phyloP scores from a whole-genome alignment of 768 basidiomycete genomes.

The Lactarius hatsudake region DNA sequence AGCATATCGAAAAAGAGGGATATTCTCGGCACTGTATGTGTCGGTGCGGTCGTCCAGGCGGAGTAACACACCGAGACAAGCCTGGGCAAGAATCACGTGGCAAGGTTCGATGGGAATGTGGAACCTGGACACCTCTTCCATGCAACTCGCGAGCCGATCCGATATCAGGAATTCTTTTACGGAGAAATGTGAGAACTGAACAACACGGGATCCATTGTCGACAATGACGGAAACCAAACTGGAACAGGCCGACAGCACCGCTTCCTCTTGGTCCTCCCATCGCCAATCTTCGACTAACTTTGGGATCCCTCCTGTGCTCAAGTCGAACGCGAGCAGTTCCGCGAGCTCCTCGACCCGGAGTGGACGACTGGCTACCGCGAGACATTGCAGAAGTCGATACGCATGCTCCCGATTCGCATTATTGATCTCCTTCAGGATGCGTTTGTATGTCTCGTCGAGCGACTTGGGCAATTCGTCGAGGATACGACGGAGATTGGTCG shows the following conservation, averaged over 20 bases:
- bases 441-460: conserved; percentile 1
- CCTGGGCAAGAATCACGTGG: neutral
- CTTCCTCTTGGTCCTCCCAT: neutral
- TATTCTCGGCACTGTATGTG: no score
- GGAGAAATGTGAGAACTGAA: neutral
- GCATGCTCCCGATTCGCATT: neutral
- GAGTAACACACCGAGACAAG: neutral
- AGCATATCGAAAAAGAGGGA: neutral
- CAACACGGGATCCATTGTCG: neutral
- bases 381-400: neutral
- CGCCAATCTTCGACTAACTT: neutral
- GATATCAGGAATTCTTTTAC: neutral
- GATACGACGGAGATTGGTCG: neutral
- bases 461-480: neutral
- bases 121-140: neutral
- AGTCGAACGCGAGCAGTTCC: neutral
- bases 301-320: neutral
- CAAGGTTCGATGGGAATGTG: neutral
- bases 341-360: neutral
- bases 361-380: neutral
- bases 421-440: conserved; percentile 1
- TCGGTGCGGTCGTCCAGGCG: neutral
- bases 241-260: neutral
- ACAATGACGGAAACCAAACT: neutral
- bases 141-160: neutral